These are phyloP conservation scores for Tremellales sp. DNA, from an alignment of 1,284 basidiomycete species.

Conservation along the genomic window DNA sequence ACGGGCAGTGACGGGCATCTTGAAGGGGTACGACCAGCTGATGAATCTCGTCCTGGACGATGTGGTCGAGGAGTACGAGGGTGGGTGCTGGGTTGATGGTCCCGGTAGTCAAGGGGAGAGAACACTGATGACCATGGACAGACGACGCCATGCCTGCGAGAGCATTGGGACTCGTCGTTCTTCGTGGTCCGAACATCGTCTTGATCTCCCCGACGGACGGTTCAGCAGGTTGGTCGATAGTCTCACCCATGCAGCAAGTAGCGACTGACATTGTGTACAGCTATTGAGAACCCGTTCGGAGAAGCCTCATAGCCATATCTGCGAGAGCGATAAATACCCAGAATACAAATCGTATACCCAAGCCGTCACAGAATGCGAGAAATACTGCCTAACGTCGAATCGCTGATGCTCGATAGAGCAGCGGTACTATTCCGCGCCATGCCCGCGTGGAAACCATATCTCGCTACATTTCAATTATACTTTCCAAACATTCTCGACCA, in stretches of 20 bases:
- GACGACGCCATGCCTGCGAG: slow-evolving; percentile 62
- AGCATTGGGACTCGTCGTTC: slow-evolving; percentile 74
- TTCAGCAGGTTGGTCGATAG: slow-evolving; percentile 56
- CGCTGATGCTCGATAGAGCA: no score
- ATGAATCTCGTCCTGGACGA: slow-evolving; percentile 73
- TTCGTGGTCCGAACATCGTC: slow-evolving; percentile 87
- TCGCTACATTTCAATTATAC: no score
- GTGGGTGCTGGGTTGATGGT: slow-evolving; percentile 34
- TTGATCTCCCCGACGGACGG: slow-evolving; percentile 90
- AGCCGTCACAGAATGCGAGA: no score
- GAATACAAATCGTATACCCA: no score
- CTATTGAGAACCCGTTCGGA: slow-evolving; percentile 49
- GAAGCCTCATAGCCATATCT: slow-evolving; percentile 8
- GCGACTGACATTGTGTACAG: slow-evolving; percentile 15
- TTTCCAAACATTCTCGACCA: no score
- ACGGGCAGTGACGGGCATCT: slow-evolving; percentile 71
- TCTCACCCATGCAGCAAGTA: neutral
- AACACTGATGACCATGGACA: slow-evolving; percentile 49
- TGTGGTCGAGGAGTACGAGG: slow-evolving; percentile 49
- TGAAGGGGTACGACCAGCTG: slow-evolving; percentile 96
- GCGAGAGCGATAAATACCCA: no score
- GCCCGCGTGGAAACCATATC: no score
- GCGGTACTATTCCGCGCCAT: no score
- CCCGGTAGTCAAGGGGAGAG: neutral
- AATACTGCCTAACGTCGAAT: no score